phyloP scores from a whole-genome alignment of 1,139 yeast genomes.

The Candida sp. region DNA sequence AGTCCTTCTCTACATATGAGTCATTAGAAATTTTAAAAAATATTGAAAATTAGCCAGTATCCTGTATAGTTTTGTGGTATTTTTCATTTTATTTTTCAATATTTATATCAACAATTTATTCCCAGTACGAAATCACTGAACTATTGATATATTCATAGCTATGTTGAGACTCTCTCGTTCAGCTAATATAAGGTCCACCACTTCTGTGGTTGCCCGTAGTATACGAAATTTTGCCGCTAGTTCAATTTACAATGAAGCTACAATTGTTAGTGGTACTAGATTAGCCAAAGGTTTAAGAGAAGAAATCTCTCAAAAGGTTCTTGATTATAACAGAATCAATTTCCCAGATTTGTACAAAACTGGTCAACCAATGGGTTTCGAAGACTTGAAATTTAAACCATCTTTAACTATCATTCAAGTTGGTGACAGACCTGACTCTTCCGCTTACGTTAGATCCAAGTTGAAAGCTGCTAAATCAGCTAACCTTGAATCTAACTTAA shows the following conservation, averaged over 20 bases:
- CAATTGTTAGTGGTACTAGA: slow-evolving; percentile 42
- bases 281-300: slow-evolving; percentile 37
- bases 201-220: background rate
- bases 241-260: slow-evolving; percentile 24
- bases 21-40: background rate
- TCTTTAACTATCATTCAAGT: slow-evolving; percentile 69
- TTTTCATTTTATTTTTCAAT: no score
- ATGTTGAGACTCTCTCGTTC: background rate
- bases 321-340: slow-evolving; percentile 31
- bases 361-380: slow-evolving; percentile 14
- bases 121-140: background rate
- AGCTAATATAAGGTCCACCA: background rate
- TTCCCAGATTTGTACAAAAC: slow-evolving; percentile 10
- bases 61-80: background rate
- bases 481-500: slow-evolving; percentile 55
- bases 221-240: slow-evolving; percentile 1
- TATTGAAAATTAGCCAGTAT: background rate
- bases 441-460: slow-evolving; percentile 74
- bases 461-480: slow-evolving; percentile 70
- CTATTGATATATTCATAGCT: background rate
- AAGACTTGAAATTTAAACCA: slow-evolving; percentile 50
- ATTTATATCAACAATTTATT: background rate
- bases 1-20: no score
- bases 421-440: slow-evolving; percentile 73
- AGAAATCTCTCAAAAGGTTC: slow-evolving; percentile 40